Percentiles rank a stretch among this genome's conserved stretches.
phyloP scores from a whole-genome alignment of 257 asterid species.

The Solanum gracilifrons region DNA sequence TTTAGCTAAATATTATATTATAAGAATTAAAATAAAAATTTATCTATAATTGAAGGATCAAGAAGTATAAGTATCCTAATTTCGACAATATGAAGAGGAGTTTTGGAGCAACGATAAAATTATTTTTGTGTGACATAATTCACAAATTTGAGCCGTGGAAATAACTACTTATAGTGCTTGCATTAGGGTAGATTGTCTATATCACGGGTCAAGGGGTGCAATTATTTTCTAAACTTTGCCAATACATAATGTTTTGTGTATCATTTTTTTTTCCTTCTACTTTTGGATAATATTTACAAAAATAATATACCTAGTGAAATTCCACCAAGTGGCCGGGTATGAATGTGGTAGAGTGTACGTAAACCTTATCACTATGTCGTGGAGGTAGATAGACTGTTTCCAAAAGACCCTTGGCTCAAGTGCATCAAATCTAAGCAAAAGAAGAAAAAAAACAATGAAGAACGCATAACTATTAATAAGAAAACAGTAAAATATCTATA shows the following conservation, averaged over 20 bases:
- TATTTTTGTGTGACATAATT: not conserved
- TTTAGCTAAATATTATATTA: not conserved
- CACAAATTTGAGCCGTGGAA: not conserved
- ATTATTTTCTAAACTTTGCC: not conserved
- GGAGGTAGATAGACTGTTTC: not conserved
- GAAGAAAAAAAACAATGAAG: not conserved
- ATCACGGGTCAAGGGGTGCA: not conserved
- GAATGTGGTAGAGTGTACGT: not conserved
- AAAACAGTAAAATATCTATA: not conserved
- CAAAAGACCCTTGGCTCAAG: not conserved
- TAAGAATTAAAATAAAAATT: not conserved
- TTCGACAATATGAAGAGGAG: not conserved
- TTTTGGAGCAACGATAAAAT: not conserved
- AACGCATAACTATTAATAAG: too few relatives aligned
- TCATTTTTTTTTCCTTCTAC: too few relatives aligned
- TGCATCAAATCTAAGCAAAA: not conserved
- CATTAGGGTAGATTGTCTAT: not conserved
- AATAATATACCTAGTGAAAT: not conserved
- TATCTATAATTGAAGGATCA: not conserved
- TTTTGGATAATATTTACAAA: not conserved
- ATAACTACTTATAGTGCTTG: not conserved
- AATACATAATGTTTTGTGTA: not conserved
- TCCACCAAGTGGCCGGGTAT: not conserved
- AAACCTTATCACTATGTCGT: not conserved
- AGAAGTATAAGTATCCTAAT: not conserved